phyloP scores from a whole-genome alignment of 2,329 filamentous ascomycete species.

The Cordyceps fumosorosea region DNA sequence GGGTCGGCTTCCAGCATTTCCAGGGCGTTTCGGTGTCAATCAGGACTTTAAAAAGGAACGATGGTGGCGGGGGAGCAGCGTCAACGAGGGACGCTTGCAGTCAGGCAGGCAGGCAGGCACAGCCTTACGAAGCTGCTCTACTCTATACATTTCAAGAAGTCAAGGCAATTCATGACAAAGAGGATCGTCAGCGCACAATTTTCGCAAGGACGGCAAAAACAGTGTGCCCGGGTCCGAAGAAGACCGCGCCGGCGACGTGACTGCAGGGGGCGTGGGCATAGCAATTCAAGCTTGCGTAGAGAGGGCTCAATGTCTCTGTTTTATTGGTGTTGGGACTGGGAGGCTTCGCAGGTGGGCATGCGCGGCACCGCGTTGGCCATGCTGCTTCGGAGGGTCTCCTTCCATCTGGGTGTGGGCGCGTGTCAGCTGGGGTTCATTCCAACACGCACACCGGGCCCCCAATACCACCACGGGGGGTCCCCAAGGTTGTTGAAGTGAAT shows the following conservation, averaged over 20 bases:
- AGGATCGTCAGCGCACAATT: neutral
- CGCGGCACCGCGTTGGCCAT: neutral
- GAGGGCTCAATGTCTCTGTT: neutral
- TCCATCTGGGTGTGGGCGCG: neutral
- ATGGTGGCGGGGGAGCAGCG: neutral
- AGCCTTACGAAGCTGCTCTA: neutral
- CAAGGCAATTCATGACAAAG: neutral
- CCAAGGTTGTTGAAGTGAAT: neutral
- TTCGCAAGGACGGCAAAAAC: neutral
- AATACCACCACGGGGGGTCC: neutral
- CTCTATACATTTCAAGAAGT: neutral
- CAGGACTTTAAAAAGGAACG: neutral
- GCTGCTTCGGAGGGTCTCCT: neutral
- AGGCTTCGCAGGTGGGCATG: neutral
- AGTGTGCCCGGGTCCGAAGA: neutral
- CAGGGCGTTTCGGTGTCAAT: conserved; percentile 3
- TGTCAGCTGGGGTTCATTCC: neutral
- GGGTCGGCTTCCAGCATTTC: neutral
- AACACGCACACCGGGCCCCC: neutral
- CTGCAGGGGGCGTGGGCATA: neutral
- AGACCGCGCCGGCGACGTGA: neutral
- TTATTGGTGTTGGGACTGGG: neutral
- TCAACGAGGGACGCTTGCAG: neutral
- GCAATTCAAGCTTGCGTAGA: neutral
- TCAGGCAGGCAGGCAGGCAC: neutral